Conservation (phyloP, 176 grass and related monocot species). For the Eragrostis nindensis region DNA sequence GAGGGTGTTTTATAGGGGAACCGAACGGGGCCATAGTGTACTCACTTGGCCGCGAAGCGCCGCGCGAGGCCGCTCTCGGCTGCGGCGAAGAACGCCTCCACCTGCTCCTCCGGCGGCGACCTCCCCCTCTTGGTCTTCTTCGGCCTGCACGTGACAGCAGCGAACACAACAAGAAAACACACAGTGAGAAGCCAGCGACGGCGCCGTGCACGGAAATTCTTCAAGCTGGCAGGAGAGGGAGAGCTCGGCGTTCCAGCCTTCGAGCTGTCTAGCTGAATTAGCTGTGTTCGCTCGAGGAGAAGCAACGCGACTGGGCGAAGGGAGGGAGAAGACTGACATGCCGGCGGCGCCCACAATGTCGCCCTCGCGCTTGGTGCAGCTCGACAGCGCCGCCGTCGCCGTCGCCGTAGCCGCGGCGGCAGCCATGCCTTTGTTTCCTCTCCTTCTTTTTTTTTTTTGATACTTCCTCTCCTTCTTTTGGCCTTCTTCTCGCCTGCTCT, state of each 20-base stretch:
- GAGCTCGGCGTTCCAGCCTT: no score
- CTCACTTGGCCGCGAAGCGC: conserved; percentile 58
- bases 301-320: not conserved
- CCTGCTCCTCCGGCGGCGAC: conserved; percentile 45
- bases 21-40: no score
- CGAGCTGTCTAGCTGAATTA: not conserved
- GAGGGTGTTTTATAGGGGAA: no score
- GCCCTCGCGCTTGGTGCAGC: conserved; percentile 43
- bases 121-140: conserved; percentile 38
- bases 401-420: conserved; percentile 32
- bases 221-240: not conserved
- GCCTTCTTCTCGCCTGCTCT: not conserved
- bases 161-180: not conserved
- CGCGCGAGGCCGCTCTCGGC: conserved; percentile 40
- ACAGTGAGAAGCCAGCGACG: not conserved
- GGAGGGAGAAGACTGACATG: conserved; percentile 8
- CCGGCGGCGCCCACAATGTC: conserved; percentile 11
- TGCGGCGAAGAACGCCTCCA: conserved; percentile 54
- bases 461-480: no score
- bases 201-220: not conserved
- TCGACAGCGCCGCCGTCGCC: conserved; percentile 19
- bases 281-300: not conserved
- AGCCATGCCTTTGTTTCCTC: conserved; percentile 18
- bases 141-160: not conserved
- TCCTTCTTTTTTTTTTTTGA: no score